These are phyloP conservation scores for Coniochaeta hoffmannii DNA, from an alignment of 2,329 filamentous ascomycete genomes.

Conservation along the genomic window DNA sequence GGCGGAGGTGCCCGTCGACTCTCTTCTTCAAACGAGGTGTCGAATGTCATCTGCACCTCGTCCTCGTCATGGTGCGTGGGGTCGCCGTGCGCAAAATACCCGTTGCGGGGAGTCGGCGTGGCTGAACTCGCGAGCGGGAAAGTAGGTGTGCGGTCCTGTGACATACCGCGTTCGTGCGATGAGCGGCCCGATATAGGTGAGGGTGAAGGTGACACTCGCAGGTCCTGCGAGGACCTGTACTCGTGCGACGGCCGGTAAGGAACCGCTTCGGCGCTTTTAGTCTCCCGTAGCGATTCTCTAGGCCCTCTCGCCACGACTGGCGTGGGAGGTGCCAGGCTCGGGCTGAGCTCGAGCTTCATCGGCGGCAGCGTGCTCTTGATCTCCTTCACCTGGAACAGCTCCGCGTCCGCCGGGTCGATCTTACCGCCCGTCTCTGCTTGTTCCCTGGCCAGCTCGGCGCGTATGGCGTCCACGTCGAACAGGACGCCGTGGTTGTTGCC, in stretches of 20 bases:
- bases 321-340: conserved; percentile 18
- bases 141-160: conserved; percentile 6
- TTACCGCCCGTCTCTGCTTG: conserved; percentile 28
- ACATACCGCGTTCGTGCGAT: conserved; percentile 7
- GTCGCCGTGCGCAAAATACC: conserved; percentile 9
- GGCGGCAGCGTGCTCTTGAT: conserved; percentile 83
- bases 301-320: conserved; percentile 22
- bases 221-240: conserved; percentile 12
- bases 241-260: conserved; percentile 16
- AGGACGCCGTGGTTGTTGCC: conserved; percentile 59
- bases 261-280: conserved; percentile 36
- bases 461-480: conserved; percentile 93
- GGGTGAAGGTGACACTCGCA: conserved; percentile 12
- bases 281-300: conserved; percentile 31
- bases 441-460: conserved; percentile 72
- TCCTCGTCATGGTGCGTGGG: conserved; percentile 30
- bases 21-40: conserved; percentile 49
- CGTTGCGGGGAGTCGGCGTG: conserved; percentile 5
- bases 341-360: conserved; percentile 64
- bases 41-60: conserved; percentile 65
- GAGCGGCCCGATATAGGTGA: conserved; percentile 5
- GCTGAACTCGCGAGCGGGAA: conserved; percentile 8
- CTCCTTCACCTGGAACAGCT: conserved; percentile 60
- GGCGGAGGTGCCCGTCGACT: conserved; percentile 15
- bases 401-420: conserved; percentile 23